Base-by-base conservation (phyloP, 2,329 filamentous ascomycete species). In the Rhytidhysteron rufulum region DNA sequence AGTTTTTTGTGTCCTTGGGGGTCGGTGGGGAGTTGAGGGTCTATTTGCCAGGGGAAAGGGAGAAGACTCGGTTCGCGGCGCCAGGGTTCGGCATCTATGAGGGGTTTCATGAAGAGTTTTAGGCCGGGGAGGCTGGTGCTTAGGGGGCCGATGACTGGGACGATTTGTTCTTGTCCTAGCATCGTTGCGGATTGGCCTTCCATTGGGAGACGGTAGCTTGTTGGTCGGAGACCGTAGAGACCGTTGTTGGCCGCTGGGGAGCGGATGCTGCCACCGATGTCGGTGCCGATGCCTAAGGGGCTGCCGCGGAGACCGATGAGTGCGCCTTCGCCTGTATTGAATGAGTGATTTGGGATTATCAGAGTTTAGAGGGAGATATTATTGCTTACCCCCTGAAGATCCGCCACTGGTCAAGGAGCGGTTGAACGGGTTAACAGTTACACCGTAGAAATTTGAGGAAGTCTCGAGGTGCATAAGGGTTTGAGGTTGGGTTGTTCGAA, bases 281-380 rank as follows among this genome's bases (percentile, higher is more conserved):
- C 77, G 4, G 75, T 79, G 0, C 78, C 78, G 43, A 80, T 74
- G 1, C 77, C 77, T 13, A 80, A 58, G 51, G 66, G 67, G 20
- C 70, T 74, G 9, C 76, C 77, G 10, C 71, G 58, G 18, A 79
- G 55, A 0, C 68, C 77, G 5, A 78, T 36, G 8, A 80, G 54
- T 0, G 78, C 75, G 2, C 76, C 76, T 53, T 81, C 78, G 37
- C 78, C 78, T n/a, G n/a, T n/a, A n/a, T n/a, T n/a, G n/a, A n/a
- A n/a, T n/a, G n/a, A n/a, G n/a, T n/a, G n/a, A n/a, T n/a, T n/a
- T n/a, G n/a, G n/a, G n/a, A n/a, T n/a, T n/a, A n/a, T n/a, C n/a
- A n/a, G n/a, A n/a, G n/a, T n/a, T n/a, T n/a, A n/a, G n/a, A n/a
- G n/a, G n/a, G n/a, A n/a, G n/a, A n/a, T n/a, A n/a, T n/a, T n/a